Evolutionary conservation across 257 asterid species (phyloP).

Genomic region (Solanum ossicruentum): DNA sequence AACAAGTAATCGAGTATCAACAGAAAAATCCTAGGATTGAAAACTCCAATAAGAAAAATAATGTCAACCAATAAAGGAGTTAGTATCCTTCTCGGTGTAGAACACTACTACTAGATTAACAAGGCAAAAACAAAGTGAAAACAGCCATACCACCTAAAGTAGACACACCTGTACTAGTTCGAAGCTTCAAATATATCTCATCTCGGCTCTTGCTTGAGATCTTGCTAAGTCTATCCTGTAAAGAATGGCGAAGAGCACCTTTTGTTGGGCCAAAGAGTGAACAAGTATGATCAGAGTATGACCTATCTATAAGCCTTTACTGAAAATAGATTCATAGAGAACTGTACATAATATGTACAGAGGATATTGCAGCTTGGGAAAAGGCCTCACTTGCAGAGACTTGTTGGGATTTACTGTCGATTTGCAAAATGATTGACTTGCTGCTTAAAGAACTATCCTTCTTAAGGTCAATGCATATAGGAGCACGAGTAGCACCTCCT

Average conservation of each 20-base stretch:
- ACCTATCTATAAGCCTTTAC: neutral
- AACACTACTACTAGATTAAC: neutral
- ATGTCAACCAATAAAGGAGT: neutral
- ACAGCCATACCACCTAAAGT: neutral
- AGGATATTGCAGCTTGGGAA: constrained; percentile 8
- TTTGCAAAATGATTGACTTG: constrained; percentile 44
- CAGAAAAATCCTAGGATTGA: neutral
- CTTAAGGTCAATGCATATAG: constrained; percentile 44
- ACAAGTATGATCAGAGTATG: constrained; percentile 3
- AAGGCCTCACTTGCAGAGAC: constrained; percentile 56
- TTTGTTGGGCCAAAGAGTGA: constrained; percentile 13
- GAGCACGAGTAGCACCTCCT: constrained; percentile 80
- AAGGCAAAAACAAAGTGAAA: neutral
- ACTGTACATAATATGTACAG: neutral
- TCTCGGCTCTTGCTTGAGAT: constrained; percentile 54
- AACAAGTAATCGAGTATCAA: neutral
- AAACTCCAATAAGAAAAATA: neutral
- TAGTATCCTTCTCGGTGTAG: neutral
- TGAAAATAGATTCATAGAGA: constrained; percentile 2
- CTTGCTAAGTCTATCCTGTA: constrained; percentile 52
- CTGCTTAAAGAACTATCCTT: constrained; percentile 58
- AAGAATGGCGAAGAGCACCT: constrained; percentile 60
- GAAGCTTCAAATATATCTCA: constrained; percentile 49
- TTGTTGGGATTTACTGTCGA: constrained; percentile 50
- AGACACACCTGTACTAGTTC: constrained; percentile 40